These are phyloP conservation scores for Cryptococcus maquisensis DNA, from an alignment of 1,284 basidiomycete species.

Conservation along the genomic window DNA sequence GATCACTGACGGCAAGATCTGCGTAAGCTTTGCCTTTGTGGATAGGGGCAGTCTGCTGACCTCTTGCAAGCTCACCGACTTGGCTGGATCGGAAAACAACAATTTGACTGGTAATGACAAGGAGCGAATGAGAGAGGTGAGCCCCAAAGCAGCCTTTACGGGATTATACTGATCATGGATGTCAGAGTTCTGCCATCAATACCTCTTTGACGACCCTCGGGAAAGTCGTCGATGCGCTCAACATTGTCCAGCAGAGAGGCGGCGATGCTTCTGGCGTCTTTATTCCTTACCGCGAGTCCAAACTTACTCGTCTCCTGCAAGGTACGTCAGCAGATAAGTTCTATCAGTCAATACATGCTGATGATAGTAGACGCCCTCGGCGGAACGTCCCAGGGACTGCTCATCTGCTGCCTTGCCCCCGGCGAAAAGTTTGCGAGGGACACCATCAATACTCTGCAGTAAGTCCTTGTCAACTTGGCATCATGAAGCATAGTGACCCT, in stretches of 20 bases:
- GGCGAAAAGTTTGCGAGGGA: conserved; percentile 72
- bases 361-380: conserved; percentile 60
- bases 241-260: conserved; percentile 55
- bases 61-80: conserved; percentile 59
- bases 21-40: conserved; percentile 37
- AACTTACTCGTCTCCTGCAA: conserved; percentile 74
- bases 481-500: not conserved
- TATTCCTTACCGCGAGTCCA: conserved; percentile 72
- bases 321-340: conserved; percentile 32
- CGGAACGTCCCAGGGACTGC: conserved; percentile 65
- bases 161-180: not conserved
- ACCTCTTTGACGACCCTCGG: conserved; percentile 74
- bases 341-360: not conserved
- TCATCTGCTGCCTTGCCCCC: conserved; percentile 79
- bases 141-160: not conserved
- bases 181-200: conserved; percentile 75
- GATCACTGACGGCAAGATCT: conserved; percentile 68
- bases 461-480: conserved; percentile 1
- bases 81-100: conserved; percentile 83
- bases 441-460: conserved; percentile 79
- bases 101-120: conserved; percentile 78
- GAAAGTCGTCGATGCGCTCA: conserved; percentile 76
- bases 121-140: conserved; percentile 59
- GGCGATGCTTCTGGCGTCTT: conserved; percentile 22
- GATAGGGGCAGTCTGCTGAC: not conserved